Evolutionary conservation across 2,329 filamentous ascomycete genomes (phyloP).

Genomic region (Diaporthe aspalathi): DNA sequence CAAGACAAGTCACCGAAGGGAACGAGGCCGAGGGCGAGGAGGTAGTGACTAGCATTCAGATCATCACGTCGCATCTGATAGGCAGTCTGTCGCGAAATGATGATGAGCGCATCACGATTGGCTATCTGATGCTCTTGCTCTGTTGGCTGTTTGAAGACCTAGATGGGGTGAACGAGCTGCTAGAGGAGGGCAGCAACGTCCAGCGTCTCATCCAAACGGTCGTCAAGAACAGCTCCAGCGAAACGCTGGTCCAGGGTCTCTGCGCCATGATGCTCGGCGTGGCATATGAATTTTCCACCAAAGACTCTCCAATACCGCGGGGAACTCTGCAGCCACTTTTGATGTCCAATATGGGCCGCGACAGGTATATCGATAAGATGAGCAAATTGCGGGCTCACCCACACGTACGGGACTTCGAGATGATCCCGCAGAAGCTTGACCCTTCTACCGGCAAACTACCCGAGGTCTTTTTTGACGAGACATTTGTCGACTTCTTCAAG

Average conservation of each 20-base stretch:
- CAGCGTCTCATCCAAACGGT: constrained; percentile 84
- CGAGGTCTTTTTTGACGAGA: constrained; percentile 85
- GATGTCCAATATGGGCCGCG: constrained; percentile 80
- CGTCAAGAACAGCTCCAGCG: constrained; percentile 69
- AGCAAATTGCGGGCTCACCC: constrained; percentile 81
- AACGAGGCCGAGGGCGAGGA: constrained; percentile 92
- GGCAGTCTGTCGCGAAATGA: constrained; percentile 79
- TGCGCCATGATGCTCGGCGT: constrained; percentile 87
- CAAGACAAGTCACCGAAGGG: constrained; percentile 88
- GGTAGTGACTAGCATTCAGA: constrained; percentile 93
- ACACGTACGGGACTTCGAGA: constrained; percentile 88
- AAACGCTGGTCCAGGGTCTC: constrained; percentile 80
- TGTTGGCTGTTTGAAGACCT: constrained; percentile 94
- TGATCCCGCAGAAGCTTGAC: constrained; percentile 77
- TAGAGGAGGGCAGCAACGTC: constrained; percentile 92
- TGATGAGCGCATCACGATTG: constrained; percentile 83
- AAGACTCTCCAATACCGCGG: constrained; percentile 91
- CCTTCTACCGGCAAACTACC: constrained; percentile 67
- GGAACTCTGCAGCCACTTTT: constrained; percentile 84
- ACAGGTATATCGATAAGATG: constrained; percentile 87
- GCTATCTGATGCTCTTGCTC: constrained; percentile 88
- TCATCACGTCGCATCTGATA: constrained; percentile 86
- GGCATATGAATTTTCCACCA: constrained; percentile 96
- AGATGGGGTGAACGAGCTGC: constrained; percentile 90
- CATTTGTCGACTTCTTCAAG: constrained; percentile 94